Base-by-base conservation (phyloP, 495 filamentous ascomycete genomes). In the Aspergillus panamensis region DNA sequence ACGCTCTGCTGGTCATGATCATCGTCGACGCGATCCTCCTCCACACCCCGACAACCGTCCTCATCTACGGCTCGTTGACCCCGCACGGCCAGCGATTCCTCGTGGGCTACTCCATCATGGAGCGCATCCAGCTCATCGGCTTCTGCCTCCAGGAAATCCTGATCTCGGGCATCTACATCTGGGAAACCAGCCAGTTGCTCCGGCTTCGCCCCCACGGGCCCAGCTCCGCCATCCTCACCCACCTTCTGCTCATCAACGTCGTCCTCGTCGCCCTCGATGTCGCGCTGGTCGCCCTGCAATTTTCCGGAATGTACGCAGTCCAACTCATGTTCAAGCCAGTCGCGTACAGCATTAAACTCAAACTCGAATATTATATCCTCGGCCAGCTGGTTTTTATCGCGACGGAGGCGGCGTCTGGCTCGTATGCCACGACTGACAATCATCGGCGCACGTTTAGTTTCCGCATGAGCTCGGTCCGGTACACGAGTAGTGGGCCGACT, bases 91-190 rank as follows among this genome's bases (percentile, higher is more conserved):
- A 72, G 19, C 25, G 37, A 1, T 81, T 76, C 56, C 47, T 70
- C 1, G 39, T 19, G 0, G 72, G 70, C 0, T 85, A 82, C 60
- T 66, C 73, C 9, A 62, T 79, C 35, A 77, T 80, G 62, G 82
- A 85, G 51, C 77, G 74, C 5, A 67, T 81, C 8, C 78, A 85
- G 62, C 69, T 85, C 33, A 69, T 75, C 3, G 76, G 68, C 6
- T 83, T 85, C 64, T 78, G 71, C 45, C 37, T 82, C 13, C 83
- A 87, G 63, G 83, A 85, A 62, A 58, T 76, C 44, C 64, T 81
- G 20, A 76, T 87, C 25, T 85, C 84, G 1, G 72, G 73, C 3
- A 66, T 84, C 7, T 87, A 85, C 55, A 72, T 86, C 7, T 80
- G 69, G 67, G 77, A 80, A 49, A 82, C 77, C 3, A 60, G 65